Conservation (phyloP, 176 grass and related monocot species). For the Musa beccarii region DNA sequence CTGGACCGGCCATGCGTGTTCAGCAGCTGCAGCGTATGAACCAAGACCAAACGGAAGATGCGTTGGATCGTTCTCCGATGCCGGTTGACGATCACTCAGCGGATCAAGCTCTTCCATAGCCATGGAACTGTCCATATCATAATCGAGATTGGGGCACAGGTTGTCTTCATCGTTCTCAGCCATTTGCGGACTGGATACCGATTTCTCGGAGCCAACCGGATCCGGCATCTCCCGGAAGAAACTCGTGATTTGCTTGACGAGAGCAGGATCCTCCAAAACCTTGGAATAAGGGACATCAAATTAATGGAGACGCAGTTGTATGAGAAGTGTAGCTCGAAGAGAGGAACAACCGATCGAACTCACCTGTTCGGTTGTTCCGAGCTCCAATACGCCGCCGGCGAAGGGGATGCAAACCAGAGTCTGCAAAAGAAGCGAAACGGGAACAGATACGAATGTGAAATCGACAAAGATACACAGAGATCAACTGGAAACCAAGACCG, state of each 20-base stretch:
- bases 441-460: not conserved
- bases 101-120: not conserved
- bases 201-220: constrained; percentile 7
- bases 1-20: constrained; percentile 19
- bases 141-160: not conserved
- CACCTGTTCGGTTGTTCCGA: constrained; percentile 63
- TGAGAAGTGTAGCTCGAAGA: too few relatives aligned
- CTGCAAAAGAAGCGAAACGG: constrained; percentile 23
- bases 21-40: not conserved
- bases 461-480: not conserved
- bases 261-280: constrained; percentile 44
- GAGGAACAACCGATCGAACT: not conserved
- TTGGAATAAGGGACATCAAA: constrained; percentile 11
- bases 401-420: constrained; percentile 58
- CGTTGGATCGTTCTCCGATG: too few relatives aligned
- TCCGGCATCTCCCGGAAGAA: constrained; percentile 46
- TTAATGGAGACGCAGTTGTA: not conserved
- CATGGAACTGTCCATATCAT: not conserved
- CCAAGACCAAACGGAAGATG: not conserved
- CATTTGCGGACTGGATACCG: not conserved
- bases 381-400: constrained; percentile 66
- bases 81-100: not conserved
- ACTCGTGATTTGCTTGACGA: constrained; percentile 27
- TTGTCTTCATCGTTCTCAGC: not conserved
- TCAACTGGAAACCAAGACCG: not conserved